phyloP scores from a whole-genome alignment of 768 basidiomycete genomes.

The Tylopilus cervinicoccineus region DNA sequence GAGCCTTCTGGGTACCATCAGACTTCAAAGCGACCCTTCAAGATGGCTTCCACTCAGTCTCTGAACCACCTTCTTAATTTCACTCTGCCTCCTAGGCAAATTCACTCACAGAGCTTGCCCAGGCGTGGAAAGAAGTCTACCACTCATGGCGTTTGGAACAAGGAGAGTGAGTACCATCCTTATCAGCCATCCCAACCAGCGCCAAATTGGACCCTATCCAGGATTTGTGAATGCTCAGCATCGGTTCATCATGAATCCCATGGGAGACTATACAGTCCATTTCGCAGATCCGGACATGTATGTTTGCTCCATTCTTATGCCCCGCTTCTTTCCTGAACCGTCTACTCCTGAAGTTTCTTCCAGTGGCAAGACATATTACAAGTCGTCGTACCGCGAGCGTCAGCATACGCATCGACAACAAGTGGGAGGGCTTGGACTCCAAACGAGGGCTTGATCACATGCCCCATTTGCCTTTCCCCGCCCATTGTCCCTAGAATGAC shows the following conservation, averaged over 20 bases:
- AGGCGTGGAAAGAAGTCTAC: conserved; percentile 73
- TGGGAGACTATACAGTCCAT: conserved; percentile 88
- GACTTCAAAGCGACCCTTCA: conserved; percentile 55
- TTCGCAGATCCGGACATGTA: conserved; percentile 98
- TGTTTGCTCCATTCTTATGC: conserved; percentile 29
- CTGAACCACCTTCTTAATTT: conserved; percentile 91
- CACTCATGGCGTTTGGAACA: conserved; percentile 72
- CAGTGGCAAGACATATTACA: conserved; percentile 97
- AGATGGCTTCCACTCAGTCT: conserved; percentile 66
- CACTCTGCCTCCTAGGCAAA: conserved; percentile 83
- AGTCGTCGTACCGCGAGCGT: conserved; percentile 84
- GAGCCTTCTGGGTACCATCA: conserved; percentile 28
- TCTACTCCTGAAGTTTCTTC: conserved; percentile 61
- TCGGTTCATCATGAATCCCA: conserved; percentile 92
- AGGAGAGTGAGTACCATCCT: conserved; percentile 73
- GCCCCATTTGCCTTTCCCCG: conserved; percentile 93
- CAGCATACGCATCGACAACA: conserved; percentile 65
- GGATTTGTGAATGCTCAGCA: conserved; percentile 97
- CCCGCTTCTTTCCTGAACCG: background rate
- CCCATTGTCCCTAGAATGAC: conserved; percentile 92
- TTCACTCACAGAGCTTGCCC: conserved; percentile 55
- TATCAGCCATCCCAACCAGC: conserved; percentile 12
- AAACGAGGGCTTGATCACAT: conserved; percentile 66
- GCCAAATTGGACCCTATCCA: conserved; percentile 31
- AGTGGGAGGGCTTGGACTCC: conserved; percentile 39